These are phyloP conservation scores for Dipodascus geniculatus DNA, from an alignment of 805 yeast genomes.

Conservation along the genomic window DNA sequence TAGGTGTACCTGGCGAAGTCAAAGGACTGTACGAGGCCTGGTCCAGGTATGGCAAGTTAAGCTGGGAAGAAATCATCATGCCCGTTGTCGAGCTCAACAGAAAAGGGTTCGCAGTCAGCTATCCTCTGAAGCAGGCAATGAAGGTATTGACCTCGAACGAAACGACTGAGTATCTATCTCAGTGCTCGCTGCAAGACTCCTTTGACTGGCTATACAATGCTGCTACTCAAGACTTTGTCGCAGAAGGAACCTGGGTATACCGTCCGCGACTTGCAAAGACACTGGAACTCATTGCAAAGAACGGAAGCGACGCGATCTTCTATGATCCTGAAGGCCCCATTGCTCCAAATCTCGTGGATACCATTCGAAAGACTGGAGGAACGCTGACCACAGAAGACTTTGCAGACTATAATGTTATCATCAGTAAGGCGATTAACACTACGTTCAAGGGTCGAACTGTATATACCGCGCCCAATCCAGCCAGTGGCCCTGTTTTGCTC, in stretches of 20 bases:
- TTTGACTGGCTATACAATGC: constrained; percentile 25
- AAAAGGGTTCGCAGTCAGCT: constrained; percentile 49
- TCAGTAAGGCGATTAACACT: constrained; percentile 33
- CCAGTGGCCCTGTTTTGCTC: constrained; percentile 73
- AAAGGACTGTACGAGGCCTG: constrained; percentile 64
- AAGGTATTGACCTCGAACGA: constrained; percentile 26
- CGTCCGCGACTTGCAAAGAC: constrained; percentile 60
- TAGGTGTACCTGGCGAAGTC: constrained; percentile 85
- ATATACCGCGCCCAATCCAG: constrained; percentile 56
- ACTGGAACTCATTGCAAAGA: constrained; percentile 52
- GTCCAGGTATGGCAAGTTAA: constrained; percentile 45
- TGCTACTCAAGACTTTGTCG: background rate
- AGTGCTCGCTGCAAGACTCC: constrained; percentile 10
- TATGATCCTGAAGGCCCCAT: constrained; percentile 77
- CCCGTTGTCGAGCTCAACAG: constrained; percentile 64
- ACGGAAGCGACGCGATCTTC: constrained; percentile 67
- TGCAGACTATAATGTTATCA: constrained; percentile 41
- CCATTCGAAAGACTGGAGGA: constrained; percentile 51
- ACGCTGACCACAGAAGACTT: constrained; percentile 57
- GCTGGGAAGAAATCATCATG: constrained; percentile 61
- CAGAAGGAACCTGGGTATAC: constrained; percentile 45
- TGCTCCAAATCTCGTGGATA: constrained; percentile 43
- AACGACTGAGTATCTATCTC: constrained; percentile 23
- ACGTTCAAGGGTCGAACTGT: constrained; percentile 33
- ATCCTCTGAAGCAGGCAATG: constrained; percentile 35